Conservation (phyloP, 2,329 filamentous ascomycete genomes). For the Talaromyces funiculosus region DNA sequence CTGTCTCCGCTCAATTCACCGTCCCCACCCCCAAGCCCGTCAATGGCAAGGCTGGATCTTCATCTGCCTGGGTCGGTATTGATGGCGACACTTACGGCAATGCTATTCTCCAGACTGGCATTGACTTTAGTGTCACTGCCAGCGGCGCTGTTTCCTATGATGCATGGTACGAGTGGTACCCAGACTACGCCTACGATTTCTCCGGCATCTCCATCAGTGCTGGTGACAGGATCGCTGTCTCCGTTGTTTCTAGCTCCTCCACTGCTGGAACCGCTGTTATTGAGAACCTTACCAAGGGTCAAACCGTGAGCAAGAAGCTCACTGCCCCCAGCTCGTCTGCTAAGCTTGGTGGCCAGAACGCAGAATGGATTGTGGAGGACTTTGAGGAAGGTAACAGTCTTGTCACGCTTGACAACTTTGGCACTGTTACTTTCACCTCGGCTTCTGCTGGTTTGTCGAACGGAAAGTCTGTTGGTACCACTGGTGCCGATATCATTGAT, state of each 20-base stretch:
- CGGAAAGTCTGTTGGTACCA: constrained; percentile 23
- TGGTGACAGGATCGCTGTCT: constrained; percentile 42
- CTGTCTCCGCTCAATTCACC: constrained; percentile 41
- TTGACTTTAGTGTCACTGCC: constrained; percentile 50
- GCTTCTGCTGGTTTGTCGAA: constrained; percentile 23
- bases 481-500: constrained; percentile 41
- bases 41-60: constrained; percentile 35
- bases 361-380: constrained; percentile 60
- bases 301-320: constrained; percentile 51
- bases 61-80: constrained; percentile 57
- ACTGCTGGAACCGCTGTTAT: constrained; percentile 44
- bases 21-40: constrained; percentile 44
- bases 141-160: constrained; percentile 40
- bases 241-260: constrained; percentile 37
- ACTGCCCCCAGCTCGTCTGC: constrained; percentile 28
- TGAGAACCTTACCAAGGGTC: constrained; percentile 49
- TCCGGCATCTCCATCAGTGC: constrained; percentile 39
- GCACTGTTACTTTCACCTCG: constrained; percentile 38
- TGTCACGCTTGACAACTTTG: constrained; percentile 46
- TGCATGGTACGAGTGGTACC: constrained; percentile 60
- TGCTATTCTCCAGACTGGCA: constrained; percentile 53
- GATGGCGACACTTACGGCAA: constrained; percentile 53
- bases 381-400: constrained; percentile 36
- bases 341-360: constrained; percentile 51
- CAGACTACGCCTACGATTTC: constrained; percentile 52